Evolutionary conservation across 176 grass and related monocot species (phyloP).

Genomic region (Stipa capillata): DNA sequence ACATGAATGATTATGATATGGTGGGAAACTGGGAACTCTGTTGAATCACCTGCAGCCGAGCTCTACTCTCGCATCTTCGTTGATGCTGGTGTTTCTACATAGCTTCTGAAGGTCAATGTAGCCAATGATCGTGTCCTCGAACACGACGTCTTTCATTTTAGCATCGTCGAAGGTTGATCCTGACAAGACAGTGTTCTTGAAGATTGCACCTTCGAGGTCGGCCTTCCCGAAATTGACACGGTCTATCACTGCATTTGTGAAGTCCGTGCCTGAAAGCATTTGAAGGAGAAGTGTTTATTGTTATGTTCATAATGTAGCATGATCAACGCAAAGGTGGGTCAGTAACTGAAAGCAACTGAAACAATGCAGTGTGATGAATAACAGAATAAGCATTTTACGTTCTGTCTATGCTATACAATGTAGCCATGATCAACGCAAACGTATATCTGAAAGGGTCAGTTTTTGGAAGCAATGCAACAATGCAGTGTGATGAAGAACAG

Average conservation of each 20-base stretch:
- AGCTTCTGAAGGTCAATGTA: slow-evolving; percentile 97
- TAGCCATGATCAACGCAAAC: background rate
- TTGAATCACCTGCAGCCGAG: slow-evolving; percentile 65
- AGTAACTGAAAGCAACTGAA: slow-evolving; percentile 3
- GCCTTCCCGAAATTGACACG: slow-evolving; percentile 75
- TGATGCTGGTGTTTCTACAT: slow-evolving; percentile 69
- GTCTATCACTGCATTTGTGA: slow-evolving; percentile 88
- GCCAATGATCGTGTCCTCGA: slow-evolving; percentile 91
- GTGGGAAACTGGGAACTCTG: background rate
- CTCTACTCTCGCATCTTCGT: slow-evolving; percentile 32
- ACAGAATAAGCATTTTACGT: too few species aligned
- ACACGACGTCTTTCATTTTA: slow-evolving; percentile 42
- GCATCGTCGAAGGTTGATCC: slow-evolving; percentile 79
- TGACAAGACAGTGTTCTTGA: slow-evolving; percentile 69
- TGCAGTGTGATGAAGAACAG: background rate
- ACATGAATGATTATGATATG: background rate
- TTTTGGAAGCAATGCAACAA: background rate
- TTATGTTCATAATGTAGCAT: background rate
- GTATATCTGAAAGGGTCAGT: background rate
- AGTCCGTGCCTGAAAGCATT: slow-evolving; percentile 60
- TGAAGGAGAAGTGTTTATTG: background rate
- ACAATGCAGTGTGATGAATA: background rate
- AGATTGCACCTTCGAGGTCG: slow-evolving; percentile 65
- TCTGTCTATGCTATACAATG: background rate
- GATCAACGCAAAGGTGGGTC: too few species aligned